Conservation (phyloP, 495 filamentous ascomycete genomes). For the Xylaria intraflava region DNA sequence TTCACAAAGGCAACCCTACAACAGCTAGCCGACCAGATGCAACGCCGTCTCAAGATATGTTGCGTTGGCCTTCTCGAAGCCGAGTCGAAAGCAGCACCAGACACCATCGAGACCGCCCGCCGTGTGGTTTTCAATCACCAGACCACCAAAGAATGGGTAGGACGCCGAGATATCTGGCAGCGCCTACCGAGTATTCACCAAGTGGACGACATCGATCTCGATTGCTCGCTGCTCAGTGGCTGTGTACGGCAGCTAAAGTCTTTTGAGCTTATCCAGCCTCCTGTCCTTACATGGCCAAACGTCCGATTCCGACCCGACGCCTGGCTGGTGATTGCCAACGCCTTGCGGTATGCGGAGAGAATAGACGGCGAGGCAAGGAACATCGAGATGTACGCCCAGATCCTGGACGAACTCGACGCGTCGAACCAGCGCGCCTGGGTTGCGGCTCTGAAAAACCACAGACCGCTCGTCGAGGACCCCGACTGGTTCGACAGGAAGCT, state of each 20-base stretch:
- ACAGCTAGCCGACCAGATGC: constrained; percentile 21
- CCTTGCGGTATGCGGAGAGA: constrained; percentile 23
- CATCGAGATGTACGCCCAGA: constrained; percentile 15
- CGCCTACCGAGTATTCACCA: constrained; percentile 18
- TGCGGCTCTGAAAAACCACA: constrained; percentile 21
- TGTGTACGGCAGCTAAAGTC: constrained; percentile 24
- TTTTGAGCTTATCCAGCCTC: constrained; percentile 17
- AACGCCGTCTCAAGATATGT: constrained; percentile 15
- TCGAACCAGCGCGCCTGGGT: constrained; percentile 24
- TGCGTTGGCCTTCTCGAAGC: constrained; percentile 23
- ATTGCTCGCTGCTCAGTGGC: constrained; percentile 23
- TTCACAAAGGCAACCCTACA: constrained; percentile 14
- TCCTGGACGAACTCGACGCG: constrained; percentile 24
- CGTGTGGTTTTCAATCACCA: constrained; percentile 30
- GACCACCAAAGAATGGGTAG: constrained; percentile 27
- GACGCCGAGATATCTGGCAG: constrained; percentile 24
- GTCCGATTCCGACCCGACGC: constrained; percentile 25
- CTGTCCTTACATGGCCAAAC: constrained; percentile 24
- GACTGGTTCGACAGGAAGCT: constrained; percentile 25
- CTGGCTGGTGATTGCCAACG: constrained; percentile 25
- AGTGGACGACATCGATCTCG: constrained; percentile 17
- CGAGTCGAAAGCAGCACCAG: constrained; percentile 16
- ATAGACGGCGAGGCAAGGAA: constrained; percentile 19
- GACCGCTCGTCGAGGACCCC: constrained; percentile 26
- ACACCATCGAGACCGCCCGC: constrained; percentile 19